Evolutionary conservation across 306 rosid genomes (phyloP), one percentile per base, ranked within the genome.

Genomic region (Canavalia gladiata): DNA sequence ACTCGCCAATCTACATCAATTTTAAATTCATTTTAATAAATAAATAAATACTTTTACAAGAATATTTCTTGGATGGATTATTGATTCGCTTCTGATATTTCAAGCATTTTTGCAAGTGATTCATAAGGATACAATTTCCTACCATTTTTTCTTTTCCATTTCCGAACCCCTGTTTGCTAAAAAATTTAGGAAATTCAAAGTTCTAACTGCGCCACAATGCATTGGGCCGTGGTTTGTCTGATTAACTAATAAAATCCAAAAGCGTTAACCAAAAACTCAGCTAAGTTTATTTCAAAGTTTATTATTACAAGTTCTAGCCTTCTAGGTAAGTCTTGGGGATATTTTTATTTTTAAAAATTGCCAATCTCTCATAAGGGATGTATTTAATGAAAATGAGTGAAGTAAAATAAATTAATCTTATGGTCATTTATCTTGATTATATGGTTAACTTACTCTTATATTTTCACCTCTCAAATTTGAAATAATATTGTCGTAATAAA

Each of bases 1-100:
- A 87, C 84, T 93, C 97, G 30, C 99, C 99, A 41, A 95, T 81
- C 99, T 95, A 87, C 47, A 73, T 18, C 0, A 35, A 59, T 41
- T 62, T 30, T 1, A 11, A 67, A 64, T 11, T 4, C 7, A 45
- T 30, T 25, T 5, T 9, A 43, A 37, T 51, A 29, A 65, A 41
- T 35, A 55, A 75, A 56, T 11, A 50, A 52, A 58, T 3, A 43
- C 31, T 51, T 52, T 60, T 39, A 49, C 56, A 80, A 75, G 63
- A 75, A 68, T 50, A 68, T n/a, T 57, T 59, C 55, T 35, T 43
- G 11, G 5, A 31, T 3, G 45, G 13, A 49, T 63, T 63, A 8
- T 18, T 82, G 28, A 77, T 41, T 50, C 30, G 46, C 37, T n/a
- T n/a, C 41, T 56, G 39, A 58, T 66, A 9, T 74, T 64, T 33